Percentiles rank a stretch among this genome's conserved stretches.
Evolutionary conservation across 2,329 filamentous ascomycete species (phyloP).

Genomic region (Stagonosporopsis rhizophila): DNA sequence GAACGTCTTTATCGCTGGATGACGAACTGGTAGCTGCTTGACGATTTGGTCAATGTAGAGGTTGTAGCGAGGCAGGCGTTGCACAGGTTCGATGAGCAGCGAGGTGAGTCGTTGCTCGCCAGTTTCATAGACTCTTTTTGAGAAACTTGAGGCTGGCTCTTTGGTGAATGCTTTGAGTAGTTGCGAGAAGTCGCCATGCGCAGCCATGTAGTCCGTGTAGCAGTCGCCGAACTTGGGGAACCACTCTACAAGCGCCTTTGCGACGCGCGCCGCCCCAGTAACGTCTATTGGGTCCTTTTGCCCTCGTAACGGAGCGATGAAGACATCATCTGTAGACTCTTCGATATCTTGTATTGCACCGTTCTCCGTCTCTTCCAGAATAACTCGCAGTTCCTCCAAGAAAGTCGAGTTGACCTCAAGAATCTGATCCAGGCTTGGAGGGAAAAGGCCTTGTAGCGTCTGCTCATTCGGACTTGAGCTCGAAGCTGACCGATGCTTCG

Average conservation of each 20-base stretch:
- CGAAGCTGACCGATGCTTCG: constrained; percentile 61
- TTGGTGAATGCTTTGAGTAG: constrained; percentile 79
- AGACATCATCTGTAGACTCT: constrained; percentile 52
- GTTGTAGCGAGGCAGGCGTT: constrained; percentile 91
- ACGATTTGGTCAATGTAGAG: constrained; percentile 96
- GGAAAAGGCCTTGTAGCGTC: constrained; percentile 80
- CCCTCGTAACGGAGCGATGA: constrained; percentile 43
- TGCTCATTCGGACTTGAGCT: constrained; percentile 76
- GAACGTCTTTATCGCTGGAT: constrained; percentile 82
- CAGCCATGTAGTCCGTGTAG: constrained; percentile 91
- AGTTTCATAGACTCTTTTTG: constrained; percentile 77
- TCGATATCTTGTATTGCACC: constrained; percentile 81
- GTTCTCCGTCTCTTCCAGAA: constrained; percentile 84
- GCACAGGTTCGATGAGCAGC: constrained; percentile 93
- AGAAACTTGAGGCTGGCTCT: constrained; percentile 81
- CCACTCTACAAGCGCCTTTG: constrained; percentile 84
- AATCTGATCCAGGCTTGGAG: constrained; percentile 79
- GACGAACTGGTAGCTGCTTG: constrained; percentile 80
- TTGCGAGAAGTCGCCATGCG: constrained; percentile 85
- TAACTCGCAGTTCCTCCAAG: constrained; percentile 73
- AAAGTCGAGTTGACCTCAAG: constrained; percentile 83
- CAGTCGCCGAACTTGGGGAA: constrained; percentile 90
- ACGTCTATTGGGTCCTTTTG: constrained; percentile 66
- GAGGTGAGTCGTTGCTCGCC: constrained; percentile 93
- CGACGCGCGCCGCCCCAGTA: constrained; percentile 78